A percentile compares a stretch with the other conserved stretches of the same genome.
Evolutionary conservation across 306 rosid genomes (phyloP).

Genomic region (Lathyrus aphaca): DNA sequence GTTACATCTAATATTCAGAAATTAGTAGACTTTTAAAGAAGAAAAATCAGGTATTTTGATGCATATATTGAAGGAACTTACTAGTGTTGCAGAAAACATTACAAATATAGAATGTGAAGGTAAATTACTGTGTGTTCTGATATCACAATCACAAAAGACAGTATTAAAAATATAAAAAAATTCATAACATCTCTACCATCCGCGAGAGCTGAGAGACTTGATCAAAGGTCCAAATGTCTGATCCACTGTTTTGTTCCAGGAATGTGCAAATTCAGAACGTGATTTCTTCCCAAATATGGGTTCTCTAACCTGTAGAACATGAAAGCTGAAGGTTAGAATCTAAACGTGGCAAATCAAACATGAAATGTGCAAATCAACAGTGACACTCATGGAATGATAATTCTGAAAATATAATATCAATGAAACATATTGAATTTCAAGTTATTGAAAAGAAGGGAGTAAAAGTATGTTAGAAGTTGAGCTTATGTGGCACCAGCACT

Average conservation of each 20-base stretch:
- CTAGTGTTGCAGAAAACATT: constrained; percentile 21
- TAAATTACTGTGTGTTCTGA: constrained; percentile 27
- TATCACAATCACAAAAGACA: constrained; percentile 27
- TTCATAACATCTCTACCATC: constrained; percentile 66
- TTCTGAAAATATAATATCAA: neutral
- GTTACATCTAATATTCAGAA: constrained; percentile 18
- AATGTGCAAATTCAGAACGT: constrained; percentile 66
- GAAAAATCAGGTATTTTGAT: constrained; percentile 33
- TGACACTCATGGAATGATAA: neutral
- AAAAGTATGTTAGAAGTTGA: neutral
- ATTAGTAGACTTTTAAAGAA: too few species aligned
- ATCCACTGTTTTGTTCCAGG: constrained; percentile 84
- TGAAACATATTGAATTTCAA: neutral
- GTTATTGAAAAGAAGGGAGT: neutral
- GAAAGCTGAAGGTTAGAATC: constrained; percentile 34
- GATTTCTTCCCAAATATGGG: constrained; percentile 68
- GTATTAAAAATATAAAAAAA: constrained; percentile 4
- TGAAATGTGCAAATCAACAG: neutral
- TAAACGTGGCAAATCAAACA: constrained; percentile 29
- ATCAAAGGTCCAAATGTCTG: constrained; percentile 75
- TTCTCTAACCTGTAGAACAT: constrained; percentile 54
- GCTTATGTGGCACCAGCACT: neutral
- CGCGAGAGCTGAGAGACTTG: constrained; percentile 77
- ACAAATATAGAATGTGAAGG: constrained; percentile 24
- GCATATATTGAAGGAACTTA: constrained; percentile 37